Conservation (phyloP, 192 early-diverging fungal genomes). For the Ramicandelaber brevisporus region DNA sequence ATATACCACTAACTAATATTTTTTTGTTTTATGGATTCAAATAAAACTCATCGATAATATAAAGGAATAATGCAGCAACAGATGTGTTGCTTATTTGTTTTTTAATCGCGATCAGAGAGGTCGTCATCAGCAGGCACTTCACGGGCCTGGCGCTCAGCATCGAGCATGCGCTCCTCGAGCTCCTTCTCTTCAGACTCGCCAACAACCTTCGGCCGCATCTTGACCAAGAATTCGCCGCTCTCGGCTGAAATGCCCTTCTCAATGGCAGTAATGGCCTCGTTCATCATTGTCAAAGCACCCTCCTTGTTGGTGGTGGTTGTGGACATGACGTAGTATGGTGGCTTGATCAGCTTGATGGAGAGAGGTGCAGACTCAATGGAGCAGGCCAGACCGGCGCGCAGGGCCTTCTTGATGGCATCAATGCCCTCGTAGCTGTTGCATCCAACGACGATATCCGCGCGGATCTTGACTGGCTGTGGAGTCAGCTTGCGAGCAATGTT, state of each 20-base stretch:
- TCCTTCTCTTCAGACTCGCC: conserved; percentile 83
- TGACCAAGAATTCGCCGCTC: conserved; percentile 47
- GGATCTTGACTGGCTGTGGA: conserved; percentile 87
- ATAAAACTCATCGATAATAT: too few species aligned
- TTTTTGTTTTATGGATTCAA: too few species aligned
- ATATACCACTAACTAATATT: too few species aligned
- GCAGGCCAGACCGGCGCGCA: conserved; percentile 60
- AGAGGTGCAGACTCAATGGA: conserved; percentile 54
- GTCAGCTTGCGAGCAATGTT: conserved; percentile 80
- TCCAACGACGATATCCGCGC: conserved; percentile 81
- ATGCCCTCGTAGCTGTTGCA: conserved; percentile 90
- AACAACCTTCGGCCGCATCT: conserved; percentile 82
- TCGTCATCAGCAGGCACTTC: conserved; percentile 86
- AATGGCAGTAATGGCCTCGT: conserved; percentile 60
- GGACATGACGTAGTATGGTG: conserved; percentile 83
- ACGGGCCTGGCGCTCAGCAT: conserved; percentile 73
- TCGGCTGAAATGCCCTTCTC: too few species aligned
- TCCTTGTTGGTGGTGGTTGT: conserved; percentile 64
- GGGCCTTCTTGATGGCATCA: conserved; percentile 77
- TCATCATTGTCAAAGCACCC: conserved; percentile 62
- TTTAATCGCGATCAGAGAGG: conserved; percentile 38
- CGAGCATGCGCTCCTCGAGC: conserved; percentile 67
- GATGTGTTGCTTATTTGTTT: too few species aligned
- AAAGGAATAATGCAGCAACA: too few species aligned
- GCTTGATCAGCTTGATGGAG: conserved; percentile 74